These are phyloP conservation scores for Mollisia scopiformis DNA, from an alignment of 2,329 filamentous ascomycete species.

Conservation along the genomic window DNA sequence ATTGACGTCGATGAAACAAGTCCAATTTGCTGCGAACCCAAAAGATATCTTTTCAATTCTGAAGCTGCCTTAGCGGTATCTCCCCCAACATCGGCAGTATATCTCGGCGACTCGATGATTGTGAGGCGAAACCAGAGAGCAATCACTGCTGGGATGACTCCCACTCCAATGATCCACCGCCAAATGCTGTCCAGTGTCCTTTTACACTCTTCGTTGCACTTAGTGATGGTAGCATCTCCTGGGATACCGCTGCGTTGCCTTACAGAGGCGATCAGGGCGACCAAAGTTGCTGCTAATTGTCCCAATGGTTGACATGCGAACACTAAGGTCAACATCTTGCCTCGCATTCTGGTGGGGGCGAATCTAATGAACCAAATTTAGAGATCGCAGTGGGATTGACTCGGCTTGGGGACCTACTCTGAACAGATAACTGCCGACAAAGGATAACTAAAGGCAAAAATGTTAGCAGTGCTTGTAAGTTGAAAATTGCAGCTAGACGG, in stretches of 20 bases:
- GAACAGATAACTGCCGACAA: slow-evolving; percentile 69
- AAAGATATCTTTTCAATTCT: slow-evolving; percentile 23
- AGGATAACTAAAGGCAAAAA: slow-evolving; percentile 49
- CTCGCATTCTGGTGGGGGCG: slow-evolving; percentile 60
- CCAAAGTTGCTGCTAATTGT: slow-evolving; percentile 65
- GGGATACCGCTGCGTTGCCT: slow-evolving; percentile 44
- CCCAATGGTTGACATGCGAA: slow-evolving; percentile 73
- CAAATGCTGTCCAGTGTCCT: slow-evolving; percentile 81
- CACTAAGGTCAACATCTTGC: slow-evolving; percentile 68
- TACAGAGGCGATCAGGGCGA: slow-evolving; percentile 67
- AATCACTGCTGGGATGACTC: slow-evolving; percentile 63
- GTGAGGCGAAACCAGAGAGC: slow-evolving; percentile 69
- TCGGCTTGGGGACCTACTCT: slow-evolving; percentile 51
- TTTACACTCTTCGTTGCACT: slow-evolving; percentile 54
- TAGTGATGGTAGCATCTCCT: slow-evolving; percentile 24
- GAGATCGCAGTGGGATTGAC: not conserved
- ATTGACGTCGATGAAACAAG: slow-evolving; percentile 10
- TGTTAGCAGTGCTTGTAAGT: not conserved
- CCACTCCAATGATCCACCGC: slow-evolving; percentile 57
- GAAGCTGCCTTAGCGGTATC: slow-evolving; percentile 25
- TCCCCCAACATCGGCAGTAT: slow-evolving; percentile 61
- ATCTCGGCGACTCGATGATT: slow-evolving; percentile 67
- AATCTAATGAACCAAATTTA: slow-evolving; percentile 37
- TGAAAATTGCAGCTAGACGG: not conserved
- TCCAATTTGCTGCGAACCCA: slow-evolving; percentile 6